Conservation (phyloP, 75 land plant genomes). For the Larix kaempferi region DNA sequence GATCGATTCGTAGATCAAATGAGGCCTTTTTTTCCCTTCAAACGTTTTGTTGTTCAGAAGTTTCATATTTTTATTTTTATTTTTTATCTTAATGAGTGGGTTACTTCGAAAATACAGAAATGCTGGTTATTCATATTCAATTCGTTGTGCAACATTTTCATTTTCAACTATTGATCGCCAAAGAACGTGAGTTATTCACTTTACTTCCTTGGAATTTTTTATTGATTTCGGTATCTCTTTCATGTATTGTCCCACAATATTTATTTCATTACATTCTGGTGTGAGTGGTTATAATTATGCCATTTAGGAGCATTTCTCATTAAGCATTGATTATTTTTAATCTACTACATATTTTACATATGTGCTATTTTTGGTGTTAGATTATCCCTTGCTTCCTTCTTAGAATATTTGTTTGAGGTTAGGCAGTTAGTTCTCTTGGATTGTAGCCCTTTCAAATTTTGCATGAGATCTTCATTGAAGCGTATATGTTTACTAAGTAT, state of each 20-base stretch:
- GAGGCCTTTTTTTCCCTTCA: background rate
- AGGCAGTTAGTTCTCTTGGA: background rate
- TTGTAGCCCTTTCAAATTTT: background rate
- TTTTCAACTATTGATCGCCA: conserved; percentile 92
- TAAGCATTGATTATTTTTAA: background rate
- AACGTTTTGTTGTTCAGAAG: background rate
- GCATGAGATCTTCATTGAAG: too few species aligned
- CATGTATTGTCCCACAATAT: background rate
- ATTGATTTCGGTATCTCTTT: background rate
- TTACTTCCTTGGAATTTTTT: background rate
- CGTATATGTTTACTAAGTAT: too few species aligned
- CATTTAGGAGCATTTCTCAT: background rate
- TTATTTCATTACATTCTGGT: conserved; percentile 1
- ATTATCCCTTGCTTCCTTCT: background rate
- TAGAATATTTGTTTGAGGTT: background rate
- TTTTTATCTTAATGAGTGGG: conserved; percentile 4
- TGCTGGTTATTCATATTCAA: conserved; percentile 98
- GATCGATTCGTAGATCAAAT: too few species aligned
- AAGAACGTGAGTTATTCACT: conserved; percentile 44
- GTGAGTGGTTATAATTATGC: background rate
- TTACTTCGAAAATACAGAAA: conserved; percentile 48
- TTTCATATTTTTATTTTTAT: background rate
- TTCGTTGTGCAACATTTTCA: conserved; percentile 94
- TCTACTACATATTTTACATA: background rate
- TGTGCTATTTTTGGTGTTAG: background rate